Percentiles rank a stretch among this genome's conserved stretches.
Evolutionary conservation across 805 yeast genomes (phyloP).

Genomic region (Wickerhamiella spandovensis): DNA sequence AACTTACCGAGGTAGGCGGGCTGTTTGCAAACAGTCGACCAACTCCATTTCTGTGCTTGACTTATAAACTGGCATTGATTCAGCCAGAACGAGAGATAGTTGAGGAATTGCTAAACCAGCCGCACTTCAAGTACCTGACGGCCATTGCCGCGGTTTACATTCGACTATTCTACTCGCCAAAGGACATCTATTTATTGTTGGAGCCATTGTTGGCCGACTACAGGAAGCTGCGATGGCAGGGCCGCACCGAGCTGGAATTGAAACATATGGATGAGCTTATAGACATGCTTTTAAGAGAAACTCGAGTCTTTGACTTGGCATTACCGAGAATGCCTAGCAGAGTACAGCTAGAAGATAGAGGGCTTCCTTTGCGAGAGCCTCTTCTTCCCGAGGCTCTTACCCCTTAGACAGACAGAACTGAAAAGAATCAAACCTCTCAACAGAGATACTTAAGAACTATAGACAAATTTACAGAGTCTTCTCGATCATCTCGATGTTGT

Average conservation of each 20-base stretch:
- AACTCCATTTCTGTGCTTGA: slow-evolving; percentile 58
- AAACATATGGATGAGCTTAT: slow-evolving; percentile 61
- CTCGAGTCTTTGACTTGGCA: slow-evolving; percentile 58
- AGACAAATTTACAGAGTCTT: slow-evolving; percentile 31
- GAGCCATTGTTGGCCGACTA: slow-evolving; percentile 51
- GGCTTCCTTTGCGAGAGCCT: neutral
- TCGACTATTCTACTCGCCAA: slow-evolving; percentile 32
- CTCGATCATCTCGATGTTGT: slow-evolving; percentile 78
- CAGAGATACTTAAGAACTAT: neutral
- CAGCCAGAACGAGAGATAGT: slow-evolving; percentile 52
- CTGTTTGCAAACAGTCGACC: slow-evolving; percentile 41
- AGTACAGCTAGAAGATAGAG: slow-evolving; percentile 25
- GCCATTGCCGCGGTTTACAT: slow-evolving; percentile 55
- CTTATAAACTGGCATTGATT: slow-evolving; percentile 64
- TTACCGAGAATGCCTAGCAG: slow-evolving; percentile 46
- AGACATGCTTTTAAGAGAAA: slow-evolving; percentile 43
- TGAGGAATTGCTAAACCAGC: slow-evolving; percentile 40
- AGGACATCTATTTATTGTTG: slow-evolving; percentile 35
- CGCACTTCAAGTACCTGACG: slow-evolving; percentile 64
- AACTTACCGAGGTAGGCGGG: slow-evolving; percentile 42
- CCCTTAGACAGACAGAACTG: too few relatives aligned
- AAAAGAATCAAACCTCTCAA: too few relatives aligned
- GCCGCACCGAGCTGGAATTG: slow-evolving; percentile 28
- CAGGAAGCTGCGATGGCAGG: slow-evolving; percentile 47
- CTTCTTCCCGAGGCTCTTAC: neutral